A percentile compares a stretch with the other conserved stretches of the same genome.
Conservation (phyloP, 441 rosid species). For the Jatropha multifida region DNA sequence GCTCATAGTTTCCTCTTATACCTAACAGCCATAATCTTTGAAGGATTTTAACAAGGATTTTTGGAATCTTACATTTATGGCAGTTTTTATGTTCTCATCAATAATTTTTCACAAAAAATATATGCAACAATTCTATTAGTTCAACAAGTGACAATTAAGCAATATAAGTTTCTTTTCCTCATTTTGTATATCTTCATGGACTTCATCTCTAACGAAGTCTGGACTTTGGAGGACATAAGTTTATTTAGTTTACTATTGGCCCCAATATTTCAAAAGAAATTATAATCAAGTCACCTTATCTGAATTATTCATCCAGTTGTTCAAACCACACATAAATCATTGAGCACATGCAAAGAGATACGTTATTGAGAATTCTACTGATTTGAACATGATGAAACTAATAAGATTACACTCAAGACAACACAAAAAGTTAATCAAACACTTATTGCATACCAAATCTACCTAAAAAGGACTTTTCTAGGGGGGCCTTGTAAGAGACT, state of each 20-base stretch:
- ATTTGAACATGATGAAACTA: background rate
- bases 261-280: background rate
- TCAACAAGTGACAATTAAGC: background rate
- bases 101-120: background rate
- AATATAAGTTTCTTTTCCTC: background rate
- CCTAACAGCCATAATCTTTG: background rate
- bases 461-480: background rate
- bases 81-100: background rate
- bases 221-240: background rate
- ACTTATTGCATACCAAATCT: background rate
- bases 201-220: background rate
- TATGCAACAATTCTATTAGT: background rate
- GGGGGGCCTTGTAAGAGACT: background rate
- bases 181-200: background rate
- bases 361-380: background rate
- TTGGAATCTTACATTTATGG: conserved; percentile 1
- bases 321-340: conserved; percentile 3
- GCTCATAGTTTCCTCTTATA: background rate
- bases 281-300: background rate
- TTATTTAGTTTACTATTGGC: no score
- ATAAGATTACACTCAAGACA: conserved; percentile 1
- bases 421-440: background rate
- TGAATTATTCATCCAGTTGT: background rate
- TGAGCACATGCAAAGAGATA: background rate
- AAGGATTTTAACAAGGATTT: background rate